phyloP scores from a whole-genome alignment of 2,329 filamentous ascomycete genomes.

The Exophiala aquamarina region DNA sequence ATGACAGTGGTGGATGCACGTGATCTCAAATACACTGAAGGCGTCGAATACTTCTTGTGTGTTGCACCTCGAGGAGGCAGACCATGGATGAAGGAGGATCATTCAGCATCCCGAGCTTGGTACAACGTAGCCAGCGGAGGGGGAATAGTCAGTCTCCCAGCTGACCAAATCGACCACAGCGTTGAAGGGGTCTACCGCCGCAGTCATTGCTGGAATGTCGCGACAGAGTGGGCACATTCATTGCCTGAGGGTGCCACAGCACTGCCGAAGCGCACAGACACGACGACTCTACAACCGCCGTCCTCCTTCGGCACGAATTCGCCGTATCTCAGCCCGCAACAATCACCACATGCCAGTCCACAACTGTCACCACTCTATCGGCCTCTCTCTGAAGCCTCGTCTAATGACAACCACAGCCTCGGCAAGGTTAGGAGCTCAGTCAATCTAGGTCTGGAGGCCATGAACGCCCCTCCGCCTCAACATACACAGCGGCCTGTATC shows the following conservation, averaged over 20 bases:
- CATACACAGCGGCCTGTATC: constrained; percentile 38
- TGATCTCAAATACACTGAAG: constrained; percentile 43
- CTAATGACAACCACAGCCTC: constrained; percentile 32
- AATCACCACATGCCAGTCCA: constrained; percentile 26
- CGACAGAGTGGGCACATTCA: constrained; percentile 59
- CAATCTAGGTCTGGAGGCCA: constrained; percentile 45
- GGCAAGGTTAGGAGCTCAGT: constrained; percentile 42
- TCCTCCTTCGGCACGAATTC: constrained; percentile 2
- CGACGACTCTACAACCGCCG: constrained; percentile 6
- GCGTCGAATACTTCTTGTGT: constrained; percentile 52
- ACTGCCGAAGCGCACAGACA: constrained; percentile 13
- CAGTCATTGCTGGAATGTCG: constrained; percentile 68
- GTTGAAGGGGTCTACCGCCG: constrained; percentile 68
- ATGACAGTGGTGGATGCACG: constrained; percentile 51
- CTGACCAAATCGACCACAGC: constrained; percentile 64
- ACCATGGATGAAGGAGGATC: constrained; percentile 49
- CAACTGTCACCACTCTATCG: constrained; percentile 35
- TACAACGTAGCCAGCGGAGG: constrained; percentile 61
- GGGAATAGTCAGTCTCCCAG: constrained; percentile 61
- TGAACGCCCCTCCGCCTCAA: constrained; percentile 43
- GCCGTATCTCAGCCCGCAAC: constrained; percentile 23
- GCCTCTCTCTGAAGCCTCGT: constrained; percentile 36
- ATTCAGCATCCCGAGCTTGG: constrained; percentile 46
- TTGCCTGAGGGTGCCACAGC: constrained; percentile 33
- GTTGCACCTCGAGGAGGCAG: constrained; percentile 48